Conservation (phyloP, 805 yeast species). For the Saturnispora dispora region DNA sequence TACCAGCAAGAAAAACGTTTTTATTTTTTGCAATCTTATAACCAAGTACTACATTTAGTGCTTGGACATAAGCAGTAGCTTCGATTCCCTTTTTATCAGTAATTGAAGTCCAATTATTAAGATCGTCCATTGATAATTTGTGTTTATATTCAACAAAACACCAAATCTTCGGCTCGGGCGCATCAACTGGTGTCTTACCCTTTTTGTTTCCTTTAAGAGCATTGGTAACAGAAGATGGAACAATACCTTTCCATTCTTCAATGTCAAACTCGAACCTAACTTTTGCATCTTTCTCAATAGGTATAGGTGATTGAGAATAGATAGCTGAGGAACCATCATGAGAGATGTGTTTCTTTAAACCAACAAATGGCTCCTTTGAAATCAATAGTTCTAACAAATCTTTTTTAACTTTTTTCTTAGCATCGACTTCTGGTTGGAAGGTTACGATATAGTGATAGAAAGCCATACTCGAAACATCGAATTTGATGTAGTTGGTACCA, state of each 20-base stretch:
- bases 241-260: constrained; percentile 16
- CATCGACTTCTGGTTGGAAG: constrained; percentile 16
- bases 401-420: constrained; percentile 16
- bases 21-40: constrained; percentile 17
- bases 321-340: constrained; percentile 19
- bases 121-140: constrained; percentile 18
- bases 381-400: constrained; percentile 17
- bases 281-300: constrained; percentile 16
- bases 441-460: constrained; percentile 19
- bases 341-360: constrained; percentile 13
- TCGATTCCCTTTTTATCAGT: constrained; percentile 16
- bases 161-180: constrained; percentile 9
- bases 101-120: constrained; percentile 15
- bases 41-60: constrained; percentile 18
- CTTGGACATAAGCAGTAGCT: constrained; percentile 18
- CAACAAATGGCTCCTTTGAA: constrained; percentile 14
- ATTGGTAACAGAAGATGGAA: constrained; percentile 14
- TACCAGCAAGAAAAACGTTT: constrained; percentile 19
- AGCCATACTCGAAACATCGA: constrained; percentile 12
- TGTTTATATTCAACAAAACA: constrained; percentile 19
- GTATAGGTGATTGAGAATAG: constrained; percentile 16
- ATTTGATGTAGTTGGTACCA: constrained; percentile 18
- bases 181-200: constrained; percentile 1
- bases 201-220: constrained; percentile 8
- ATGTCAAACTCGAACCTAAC: constrained; percentile 14